Evolutionary conservation across 306 rosid species (phyloP).

Genomic region (Quercus gilva): DNA sequence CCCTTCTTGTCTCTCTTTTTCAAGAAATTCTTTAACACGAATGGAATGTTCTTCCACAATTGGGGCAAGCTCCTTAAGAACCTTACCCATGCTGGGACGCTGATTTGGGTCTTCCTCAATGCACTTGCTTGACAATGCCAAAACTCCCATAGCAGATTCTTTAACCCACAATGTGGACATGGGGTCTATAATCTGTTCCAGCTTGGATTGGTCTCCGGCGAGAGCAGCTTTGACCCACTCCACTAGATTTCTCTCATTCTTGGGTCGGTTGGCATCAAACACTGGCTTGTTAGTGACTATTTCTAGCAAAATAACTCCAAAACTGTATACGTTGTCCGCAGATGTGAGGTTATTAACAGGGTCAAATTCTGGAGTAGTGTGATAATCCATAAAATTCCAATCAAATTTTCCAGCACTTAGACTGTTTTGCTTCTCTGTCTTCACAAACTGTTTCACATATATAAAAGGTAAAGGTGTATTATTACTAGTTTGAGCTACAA

Average conservation of each 20-base stretch:
- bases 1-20: too few species aligned
- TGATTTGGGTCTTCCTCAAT: not conserved
- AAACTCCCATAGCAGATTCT: not conserved
- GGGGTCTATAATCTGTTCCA: not conserved
- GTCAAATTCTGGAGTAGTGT: too few species aligned
- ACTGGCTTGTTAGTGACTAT: not conserved
- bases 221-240: not conserved
- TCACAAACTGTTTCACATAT: not conserved
- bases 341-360: not conserved
- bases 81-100: not conserved
- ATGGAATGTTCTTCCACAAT: too few species aligned
- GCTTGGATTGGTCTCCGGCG: not conserved
- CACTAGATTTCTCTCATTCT: not conserved
- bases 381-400: not conserved
- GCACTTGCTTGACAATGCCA: not conserved
- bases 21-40: too few species aligned
- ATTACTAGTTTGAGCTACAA: too few species aligned
- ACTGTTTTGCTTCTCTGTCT: not conserved
- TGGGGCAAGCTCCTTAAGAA: too few species aligned
- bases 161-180: not conserved
- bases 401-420: not conserved
- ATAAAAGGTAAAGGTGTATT: too few species aligned
- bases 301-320: not conserved
- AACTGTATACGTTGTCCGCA: not conserved
- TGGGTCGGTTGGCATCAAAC: not conserved